Conservation (phyloP, 2,329 filamentous ascomycete genomes). For the Zasmidium angulare region DNA sequence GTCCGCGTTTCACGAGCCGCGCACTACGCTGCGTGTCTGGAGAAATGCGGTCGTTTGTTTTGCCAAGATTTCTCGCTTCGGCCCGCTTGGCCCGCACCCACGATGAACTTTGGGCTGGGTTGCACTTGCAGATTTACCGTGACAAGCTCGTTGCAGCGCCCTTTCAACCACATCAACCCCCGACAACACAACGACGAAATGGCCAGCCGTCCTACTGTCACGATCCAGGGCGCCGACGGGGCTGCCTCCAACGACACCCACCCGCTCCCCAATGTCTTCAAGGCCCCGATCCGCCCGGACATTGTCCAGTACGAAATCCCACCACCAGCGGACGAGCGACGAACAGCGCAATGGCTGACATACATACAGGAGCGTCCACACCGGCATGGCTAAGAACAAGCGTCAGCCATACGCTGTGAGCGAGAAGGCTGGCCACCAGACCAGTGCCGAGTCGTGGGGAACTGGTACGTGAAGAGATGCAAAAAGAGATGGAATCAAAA, state of each 20-base stretch:
- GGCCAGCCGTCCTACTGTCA: conserved; percentile 96
- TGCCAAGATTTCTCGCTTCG: not conserved
- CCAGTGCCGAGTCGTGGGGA: conserved; percentile 99
- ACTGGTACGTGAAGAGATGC: conserved; percentile 64
- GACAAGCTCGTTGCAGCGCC: not conserved
- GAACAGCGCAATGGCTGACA: conserved; percentile 27
- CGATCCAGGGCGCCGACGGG: conserved; percentile 96
- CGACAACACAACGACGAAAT: conserved; percentile 52
- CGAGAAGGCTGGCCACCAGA: conserved; percentile 99
- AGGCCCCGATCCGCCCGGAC: conserved; percentile 94
- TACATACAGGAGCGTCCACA: conserved; percentile 70
- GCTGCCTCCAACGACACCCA: conserved; percentile 84
- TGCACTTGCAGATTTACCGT: not conserved
- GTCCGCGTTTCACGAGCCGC: too few species aligned
- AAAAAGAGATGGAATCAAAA: not conserved
- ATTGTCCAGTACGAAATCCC: conserved; percentile 80
- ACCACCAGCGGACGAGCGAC: conserved; percentile 8
- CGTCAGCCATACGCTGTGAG: conserved; percentile 98
- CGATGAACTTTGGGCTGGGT: not conserved
- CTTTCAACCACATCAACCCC: conserved; percentile 6
- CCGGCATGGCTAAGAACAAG: conserved; percentile 99
- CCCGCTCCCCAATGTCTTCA: conserved; percentile 95
- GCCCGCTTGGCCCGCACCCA: not conserved
- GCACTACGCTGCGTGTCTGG: too few species aligned
- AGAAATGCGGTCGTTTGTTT: too few species aligned